Base-by-base conservation (phyloP, 2,329 filamentous ascomycete species). In the Penicillium sp. region DNA sequence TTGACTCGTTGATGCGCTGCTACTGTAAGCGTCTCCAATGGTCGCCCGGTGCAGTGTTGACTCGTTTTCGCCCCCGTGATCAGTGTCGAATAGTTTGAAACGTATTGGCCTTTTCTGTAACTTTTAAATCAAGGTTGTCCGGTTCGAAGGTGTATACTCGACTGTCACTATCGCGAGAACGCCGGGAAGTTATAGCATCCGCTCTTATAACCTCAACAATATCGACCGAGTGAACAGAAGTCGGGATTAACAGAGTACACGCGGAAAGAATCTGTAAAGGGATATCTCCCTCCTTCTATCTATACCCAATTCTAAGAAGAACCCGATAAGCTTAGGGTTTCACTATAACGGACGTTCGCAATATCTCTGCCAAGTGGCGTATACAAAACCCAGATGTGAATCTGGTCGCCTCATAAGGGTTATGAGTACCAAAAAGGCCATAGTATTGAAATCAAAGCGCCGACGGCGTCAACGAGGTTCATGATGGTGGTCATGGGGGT, bases 31-130 rank as follows among this genome's bases (percentile, higher is more conserved):
- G 1, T 34, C 43, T 17, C 48, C 26, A n/a, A 26, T 21, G 12
- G 35, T 21, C 12, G 35, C 7, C 29, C 3, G 29, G 13, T 38
- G 35, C 12, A 31, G 40, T 6, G 41, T 43, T n/a, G 43, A 32
- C 3, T 43, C 51, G 32, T 43, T 41, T 15, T 41, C 45, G 1
- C 53, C 45, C 21, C 39, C 47, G 41, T 52, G 58, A 69, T 75
- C 40, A 70, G 67, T 17, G 56, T 70, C 33, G 66, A 69, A 22
- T 72, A 75, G 45, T 75, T 73, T 51, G 70, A 74, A 50, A 68
- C 63, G 15, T 75, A 73, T 54, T 75, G 72, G 67, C 72, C 72
- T 6, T 75, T 72, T 45, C 70, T 75, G 73, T 58, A 69, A 72
- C 49, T 72, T 75, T 55, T 68, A 72, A 46, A 72, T 75, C 57